These are phyloP conservation scores for Dendrocalamus sinicus DNA, from an alignment of 176 grass and related monocot genomes.

Conservation along the genomic window DNA sequence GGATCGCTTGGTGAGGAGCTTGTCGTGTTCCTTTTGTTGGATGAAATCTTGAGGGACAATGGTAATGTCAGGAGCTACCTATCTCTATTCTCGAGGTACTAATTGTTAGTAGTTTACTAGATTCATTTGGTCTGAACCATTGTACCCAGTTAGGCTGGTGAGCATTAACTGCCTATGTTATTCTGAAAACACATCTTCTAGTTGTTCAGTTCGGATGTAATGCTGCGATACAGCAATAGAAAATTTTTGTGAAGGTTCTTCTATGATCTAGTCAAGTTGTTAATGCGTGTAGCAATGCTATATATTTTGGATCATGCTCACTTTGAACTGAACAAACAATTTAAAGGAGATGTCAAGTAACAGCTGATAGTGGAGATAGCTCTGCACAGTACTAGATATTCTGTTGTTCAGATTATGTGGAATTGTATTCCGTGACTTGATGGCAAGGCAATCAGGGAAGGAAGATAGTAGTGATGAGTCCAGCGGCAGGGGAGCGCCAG, in stretches of 20 bases:
- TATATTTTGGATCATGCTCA: too few relatives aligned
- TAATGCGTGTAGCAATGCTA: background rate
- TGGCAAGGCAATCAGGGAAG: background rate
- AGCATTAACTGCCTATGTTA: background rate
- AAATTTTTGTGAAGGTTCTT: background rate
- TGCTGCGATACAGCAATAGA: background rate
- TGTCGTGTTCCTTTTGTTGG: conserved; percentile 66
- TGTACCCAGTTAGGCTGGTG: background rate
- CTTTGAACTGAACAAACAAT: too few relatives aligned
- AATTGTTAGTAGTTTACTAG: background rate
- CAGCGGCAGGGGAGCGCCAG: too few relatives aligned
- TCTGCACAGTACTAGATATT: too few relatives aligned
- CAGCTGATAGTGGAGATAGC: too few relatives aligned
- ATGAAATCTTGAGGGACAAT: conserved; percentile 77
- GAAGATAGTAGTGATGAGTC: background rate
- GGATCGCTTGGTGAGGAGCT: conserved; percentile 62
- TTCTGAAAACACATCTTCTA: background rate
- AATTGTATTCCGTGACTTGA: background rate
- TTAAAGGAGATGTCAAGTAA: too few relatives aligned
- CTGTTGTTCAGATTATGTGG: background rate
- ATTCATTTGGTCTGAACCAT: conserved; percentile 8
- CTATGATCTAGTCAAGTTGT: background rate
- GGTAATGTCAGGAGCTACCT: conserved; percentile 53
- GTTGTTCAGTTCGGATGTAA: background rate
- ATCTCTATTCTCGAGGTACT: conserved; percentile 72